Base-by-base conservation (phyloP, 257 asterid genomes). In the Avicennia marina region DNA sequence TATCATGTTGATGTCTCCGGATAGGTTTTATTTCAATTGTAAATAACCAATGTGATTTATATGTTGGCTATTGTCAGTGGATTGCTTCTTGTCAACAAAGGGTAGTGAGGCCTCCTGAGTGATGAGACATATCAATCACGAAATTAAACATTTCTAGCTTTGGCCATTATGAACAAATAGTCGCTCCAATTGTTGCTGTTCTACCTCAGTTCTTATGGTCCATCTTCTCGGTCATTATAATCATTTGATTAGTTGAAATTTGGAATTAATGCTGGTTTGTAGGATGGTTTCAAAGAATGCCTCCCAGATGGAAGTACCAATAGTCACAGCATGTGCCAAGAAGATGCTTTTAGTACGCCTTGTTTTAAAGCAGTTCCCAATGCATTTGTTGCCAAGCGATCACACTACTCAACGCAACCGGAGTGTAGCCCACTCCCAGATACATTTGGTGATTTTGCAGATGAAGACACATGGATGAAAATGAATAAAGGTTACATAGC, bases 391-490 rank as follows among this genome's bases (percentile, higher is more conserved):
- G 93, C 81, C 50, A 82, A 72, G 55, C 60, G 99, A 60, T 86
- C 96, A 34, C 71, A 65, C 15, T 66, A 79, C 67, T 64, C 75
- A 27, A 66, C 64, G 38, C 81, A 71, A 60, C 77, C 78, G 17
- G 97, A 82, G 49, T 76, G 62, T 67, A 93, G 99, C 74, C 96
- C 99, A 18, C 81, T 82, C 69, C 95, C 96, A 8, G 95, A 78
- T 70, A 67, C 89, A 64, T 74, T 76, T 41, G 75, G 62, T 60
- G 89, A 89, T 62, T 74, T 80, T 69, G 97, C 79, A 21, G 97
- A 93, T 70, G 99, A 93, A 68, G 97, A 86, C 54, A 72, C 90
- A 9, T 93, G 99, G 99, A 76, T 76, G 73, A 80, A 75, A 73
- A 81, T 93, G 96, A 93, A 93, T 59, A 89, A 83, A 71, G 99